phyloP scores from a whole-genome alignment of 352 stramenopile species.

The Thalassiosira oceanica region DNA sequence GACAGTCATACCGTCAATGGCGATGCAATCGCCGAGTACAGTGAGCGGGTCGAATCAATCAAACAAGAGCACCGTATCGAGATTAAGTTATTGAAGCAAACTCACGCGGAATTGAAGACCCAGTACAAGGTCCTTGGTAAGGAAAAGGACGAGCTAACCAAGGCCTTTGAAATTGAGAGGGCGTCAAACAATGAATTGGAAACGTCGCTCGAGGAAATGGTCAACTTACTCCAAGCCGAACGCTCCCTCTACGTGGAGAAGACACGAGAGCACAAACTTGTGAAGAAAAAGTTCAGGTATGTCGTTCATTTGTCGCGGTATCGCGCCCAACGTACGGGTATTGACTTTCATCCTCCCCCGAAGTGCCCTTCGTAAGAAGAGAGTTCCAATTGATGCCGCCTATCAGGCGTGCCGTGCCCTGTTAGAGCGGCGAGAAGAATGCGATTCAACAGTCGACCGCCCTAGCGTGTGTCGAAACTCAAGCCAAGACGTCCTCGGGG shows the following conservation, averaged over 20 bases:
- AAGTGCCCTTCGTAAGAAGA: conserved; percentile 25
- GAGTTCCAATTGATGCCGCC: conserved; percentile 33
- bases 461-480: no score
- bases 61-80: conserved; percentile 30
- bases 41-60: conserved; percentile 14
- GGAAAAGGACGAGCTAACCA: conserved; percentile 16
- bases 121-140: conserved; percentile 14
- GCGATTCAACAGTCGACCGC: no score
- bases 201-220: conserved; percentile 27
- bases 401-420: conserved; percentile 14
- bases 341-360: no score
- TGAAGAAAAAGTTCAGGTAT: conserved; percentile 29
- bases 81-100: conserved; percentile 29
- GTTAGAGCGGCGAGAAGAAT: conserved; percentile 15
- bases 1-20: not conserved
- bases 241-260: conserved; percentile 7
- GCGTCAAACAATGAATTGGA: conserved; percentile 24
- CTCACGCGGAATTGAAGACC: conserved; percentile 22
- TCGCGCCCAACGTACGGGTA: no score
- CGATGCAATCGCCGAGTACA: conserved; percentile 7
- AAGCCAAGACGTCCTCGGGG: not conserved
- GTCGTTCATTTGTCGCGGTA: no score
- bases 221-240: conserved; percentile 18
- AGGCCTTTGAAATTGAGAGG: conserved; percentile 20
- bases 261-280: conserved; percentile 14